These are phyloP conservation scores for Colletotrichum chlorophyti DNA, from an alignment of 2,329 filamentous ascomycete genomes.

Conservation along the genomic window DNA sequence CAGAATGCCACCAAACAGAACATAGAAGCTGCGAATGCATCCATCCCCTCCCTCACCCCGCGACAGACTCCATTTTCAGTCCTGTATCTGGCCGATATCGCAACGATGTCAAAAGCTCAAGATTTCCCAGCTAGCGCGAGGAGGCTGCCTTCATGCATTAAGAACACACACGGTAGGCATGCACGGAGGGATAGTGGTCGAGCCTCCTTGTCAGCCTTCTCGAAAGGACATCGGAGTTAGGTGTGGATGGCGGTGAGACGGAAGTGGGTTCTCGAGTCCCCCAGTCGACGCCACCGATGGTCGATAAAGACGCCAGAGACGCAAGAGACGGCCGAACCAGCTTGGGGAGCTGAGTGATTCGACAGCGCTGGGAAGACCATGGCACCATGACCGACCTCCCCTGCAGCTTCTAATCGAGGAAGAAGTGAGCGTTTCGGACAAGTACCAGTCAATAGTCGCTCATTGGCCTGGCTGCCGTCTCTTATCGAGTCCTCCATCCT, in stretches of 20 bases:
- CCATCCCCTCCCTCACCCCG: neutral
- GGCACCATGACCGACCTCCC: constrained; percentile 17
- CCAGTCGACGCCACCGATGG: constrained; percentile 18
- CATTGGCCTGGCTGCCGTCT: constrained; percentile 18
- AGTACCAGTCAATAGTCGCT: constrained; percentile 2
- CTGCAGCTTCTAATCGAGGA: constrained; percentile 12
- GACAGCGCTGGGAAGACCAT: constrained; percentile 15
- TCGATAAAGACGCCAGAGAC: neutral
- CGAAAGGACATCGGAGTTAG: neutral
- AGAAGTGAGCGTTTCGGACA: constrained; percentile 22
- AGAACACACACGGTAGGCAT: too few species aligned
- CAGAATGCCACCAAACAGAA: neutral
- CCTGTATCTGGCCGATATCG: constrained; percentile 18
- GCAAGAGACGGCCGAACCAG: neutral
- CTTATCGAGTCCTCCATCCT: constrained; percentile 24
- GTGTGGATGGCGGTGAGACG: constrained; percentile 27
- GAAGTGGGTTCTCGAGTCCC: constrained; percentile 1
- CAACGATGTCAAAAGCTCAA: neutral
- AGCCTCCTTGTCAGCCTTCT: constrained; percentile 22
- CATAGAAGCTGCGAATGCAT: neutral
- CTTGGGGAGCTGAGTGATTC: constrained; percentile 22
- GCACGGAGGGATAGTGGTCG: too few species aligned
- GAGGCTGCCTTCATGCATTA: too few species aligned
- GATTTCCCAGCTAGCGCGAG: too few species aligned
- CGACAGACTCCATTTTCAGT: neutral